Evolutionary conservation across 2,329 filamentous ascomycete genomes (phyloP), one percentile per base, ranked within the genome.

Genomic region (Fusarium sacchari): DNA sequence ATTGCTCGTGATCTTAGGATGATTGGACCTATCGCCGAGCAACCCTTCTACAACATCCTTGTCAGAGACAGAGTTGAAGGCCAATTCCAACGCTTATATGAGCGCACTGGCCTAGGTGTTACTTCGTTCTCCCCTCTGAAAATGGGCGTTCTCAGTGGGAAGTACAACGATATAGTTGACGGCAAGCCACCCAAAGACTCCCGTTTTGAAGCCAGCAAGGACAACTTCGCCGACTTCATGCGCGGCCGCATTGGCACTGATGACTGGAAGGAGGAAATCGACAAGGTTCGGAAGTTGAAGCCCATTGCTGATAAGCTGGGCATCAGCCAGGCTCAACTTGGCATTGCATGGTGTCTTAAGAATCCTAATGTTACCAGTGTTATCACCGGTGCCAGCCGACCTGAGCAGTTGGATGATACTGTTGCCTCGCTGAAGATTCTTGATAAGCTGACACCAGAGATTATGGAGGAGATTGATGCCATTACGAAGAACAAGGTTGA

Each of bases 11-110:
- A 86, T 73, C 84, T 92, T 14, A 85, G 87, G 10, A 84, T 93
- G 59, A 88, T 93, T 56, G 88, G 86, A 0, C 91, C 91, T 2
- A 79, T 91, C 17, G 89, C 91, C 76, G 91, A 93, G 80, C 91
- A 93, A 82, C 91, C 91, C 1, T 84, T 88, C 71, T 93, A 93
- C 83, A 93, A 92, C 82, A 85, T 92, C 75, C 83, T 93, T 6
- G 82, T 82, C 32, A 87, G 91, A 36, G 83, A 89, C 70, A 88
- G 88, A 76, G 90, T 93, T 22, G 91, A 93, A 80, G 85, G 84
- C 60, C 89, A 93, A 75, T 92, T 87, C 81, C 84, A 87, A 68
- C 88, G 88, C 37, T 82, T 93, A 24, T 92, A 91, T 79, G 82
- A 87, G 50, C 85, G 89, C 49, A 83, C 86, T 63, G 89, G 89